Evolutionary conservation across 768 basidiomycete species (phyloP), one percentile per base, ranked within the genome.

Genomic region (Amanita inopinata): DNA sequence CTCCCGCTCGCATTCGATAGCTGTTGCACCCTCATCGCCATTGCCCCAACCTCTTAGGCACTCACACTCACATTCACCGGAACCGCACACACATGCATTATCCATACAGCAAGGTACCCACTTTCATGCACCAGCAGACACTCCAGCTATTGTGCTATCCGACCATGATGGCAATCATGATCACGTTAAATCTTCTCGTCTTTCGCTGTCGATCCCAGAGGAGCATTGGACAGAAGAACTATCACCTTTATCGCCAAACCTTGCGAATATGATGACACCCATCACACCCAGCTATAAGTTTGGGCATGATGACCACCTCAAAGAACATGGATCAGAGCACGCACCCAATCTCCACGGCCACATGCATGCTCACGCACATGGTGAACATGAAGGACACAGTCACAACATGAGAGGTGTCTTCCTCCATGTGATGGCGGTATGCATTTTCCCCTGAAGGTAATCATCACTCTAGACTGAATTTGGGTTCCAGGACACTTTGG

Each of bases 341-440:
- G 52, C 56, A 10, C 65, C 65, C 4, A 69, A 72, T 47, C 49
- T 64, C 37, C 51, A 80, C 49, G 62, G 70, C 35, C 76, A 80
- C 57, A 59, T 62, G 2, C 78, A 74, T 53, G 59, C 61, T 31
- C 70, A 69, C 22, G 61, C 66, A 8, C 83, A 42, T 6, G 41
- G 27, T n/a, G 41, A 32, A 34, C 32, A 82, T 51, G 84, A 91
- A 59, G 83, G 87, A 0, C 91, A 94, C 55, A 90, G 87, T 61
- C 90, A 98, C 60, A 99, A 99, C 58, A 99, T 99, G 96, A 84
- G 92, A 24, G 96, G 96, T 12, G 92, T 99, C 52, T 99, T 99
- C 59, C 63, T 98, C 43, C 94, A 99, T 56, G 94, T 99, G 35
- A 83, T 96, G 81, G 92, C 92, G 45, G 87, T 88, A 63, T 51